Evolutionary conservation across 768 basidiomycete species (phyloP).

Genomic region (Kwoniella dejecticola): DNA sequence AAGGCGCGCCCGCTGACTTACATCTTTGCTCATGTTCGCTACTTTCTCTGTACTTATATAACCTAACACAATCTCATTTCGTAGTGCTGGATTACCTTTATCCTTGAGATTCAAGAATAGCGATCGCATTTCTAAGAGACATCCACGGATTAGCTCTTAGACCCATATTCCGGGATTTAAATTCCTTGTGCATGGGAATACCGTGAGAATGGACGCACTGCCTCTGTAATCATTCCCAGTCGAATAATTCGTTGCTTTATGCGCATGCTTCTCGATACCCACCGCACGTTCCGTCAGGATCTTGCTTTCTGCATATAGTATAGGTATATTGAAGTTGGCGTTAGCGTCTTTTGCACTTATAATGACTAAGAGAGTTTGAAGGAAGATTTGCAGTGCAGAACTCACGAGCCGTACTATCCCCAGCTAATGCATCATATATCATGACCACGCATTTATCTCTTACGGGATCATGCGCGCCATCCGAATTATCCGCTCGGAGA

Average conservation of each 20-base stretch:
- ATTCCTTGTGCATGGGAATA: not conserved
- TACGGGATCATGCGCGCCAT: constrained; percentile 68
- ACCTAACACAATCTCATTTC: constrained; percentile 82
- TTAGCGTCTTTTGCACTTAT: too few relatives aligned
- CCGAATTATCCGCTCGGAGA: constrained; percentile 30
- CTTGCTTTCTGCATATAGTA: constrained; percentile 65
- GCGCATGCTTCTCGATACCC: constrained; percentile 71
- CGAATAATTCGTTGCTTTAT: constrained; percentile 42
- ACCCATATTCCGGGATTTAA: too few relatives aligned
- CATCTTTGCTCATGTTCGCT: constrained; percentile 77
- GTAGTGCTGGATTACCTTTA: constrained; percentile 82
- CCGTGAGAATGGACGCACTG: constrained; percentile 37
- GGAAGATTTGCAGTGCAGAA: constrained; percentile 35
- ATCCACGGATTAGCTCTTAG: not conserved
- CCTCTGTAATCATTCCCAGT: constrained; percentile 53
- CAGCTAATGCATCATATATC: constrained; percentile 86
- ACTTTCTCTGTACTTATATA: constrained; percentile 71
- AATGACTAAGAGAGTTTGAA: too few relatives aligned
- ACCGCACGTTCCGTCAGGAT: constrained; percentile 68
- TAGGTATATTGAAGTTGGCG: too few relatives aligned
- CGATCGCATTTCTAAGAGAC: constrained; percentile 70
- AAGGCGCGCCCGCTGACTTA: too few relatives aligned
- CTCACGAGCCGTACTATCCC: constrained; percentile 85
- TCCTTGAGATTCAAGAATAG: constrained; percentile 93
- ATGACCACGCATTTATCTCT: constrained; percentile 86